Evolutionary conservation across 2,329 filamentous ascomycete genomes (phyloP).

Genomic region (Aspergillus sp.): DNA sequence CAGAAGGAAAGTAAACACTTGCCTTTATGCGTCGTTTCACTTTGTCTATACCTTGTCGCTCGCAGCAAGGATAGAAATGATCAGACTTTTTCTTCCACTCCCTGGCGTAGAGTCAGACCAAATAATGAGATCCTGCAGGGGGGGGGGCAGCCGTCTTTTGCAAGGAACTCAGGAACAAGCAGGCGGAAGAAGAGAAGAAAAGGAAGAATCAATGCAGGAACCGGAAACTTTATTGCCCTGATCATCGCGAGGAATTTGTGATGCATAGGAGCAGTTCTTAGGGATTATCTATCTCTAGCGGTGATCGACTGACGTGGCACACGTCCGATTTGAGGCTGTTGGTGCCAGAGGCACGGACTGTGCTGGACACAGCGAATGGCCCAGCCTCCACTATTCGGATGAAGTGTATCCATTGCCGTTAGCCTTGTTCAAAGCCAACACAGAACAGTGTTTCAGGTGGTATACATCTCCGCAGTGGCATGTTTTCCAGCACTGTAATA

Average conservation of each 20-base stretch:
- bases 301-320: conserved; percentile 16
- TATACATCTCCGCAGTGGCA: neutral
- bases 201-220: conserved; percentile 13
- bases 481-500: too few relatives aligned
- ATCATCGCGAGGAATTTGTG: conserved; percentile 1
- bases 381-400: neutral
- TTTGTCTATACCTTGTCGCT: neutral
- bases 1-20: neutral
- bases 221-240: conserved; percentile 10
- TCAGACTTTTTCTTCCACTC: neutral
- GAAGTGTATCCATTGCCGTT: neutral
- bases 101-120: neutral
- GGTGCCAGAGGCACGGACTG: conserved; percentile 6
- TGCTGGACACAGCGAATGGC: conserved; percentile 1
- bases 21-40: neutral
- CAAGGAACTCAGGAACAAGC: neutral
- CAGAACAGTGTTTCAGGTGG: neutral
- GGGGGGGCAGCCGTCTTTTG: neutral
- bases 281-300: conserved; percentile 1
- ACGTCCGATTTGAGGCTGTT: conserved; percentile 5
- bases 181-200: neutral
- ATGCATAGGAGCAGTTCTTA: conserved; percentile 2
- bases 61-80: neutral
- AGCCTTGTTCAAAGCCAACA: neutral
- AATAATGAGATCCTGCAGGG: conserved; percentile 1